Evolutionary conservation across 441 rosid genomes (phyloP).

Genomic region (Gossypium gossypioides): DNA sequence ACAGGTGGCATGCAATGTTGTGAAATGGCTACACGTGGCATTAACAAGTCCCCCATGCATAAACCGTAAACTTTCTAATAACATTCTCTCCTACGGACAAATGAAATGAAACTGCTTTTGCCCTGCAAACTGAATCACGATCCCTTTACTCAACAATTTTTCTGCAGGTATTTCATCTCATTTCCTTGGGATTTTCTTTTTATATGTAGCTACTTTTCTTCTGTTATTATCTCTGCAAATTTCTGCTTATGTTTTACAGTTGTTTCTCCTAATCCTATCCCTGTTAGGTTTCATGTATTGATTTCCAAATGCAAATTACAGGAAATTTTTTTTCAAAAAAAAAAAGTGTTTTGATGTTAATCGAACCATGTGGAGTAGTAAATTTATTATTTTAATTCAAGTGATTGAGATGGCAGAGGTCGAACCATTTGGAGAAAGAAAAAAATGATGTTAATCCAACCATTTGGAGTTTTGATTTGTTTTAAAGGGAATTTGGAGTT

Average conservation of each 20-base stretch:
- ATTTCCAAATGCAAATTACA: background rate
- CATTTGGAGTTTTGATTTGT: too few species aligned
- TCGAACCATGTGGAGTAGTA: background rate
- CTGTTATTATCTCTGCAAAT: background rate
- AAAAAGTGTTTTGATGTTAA: background rate
- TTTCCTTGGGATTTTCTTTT: background rate
- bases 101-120: background rate
- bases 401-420: background rate
- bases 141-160: background rate
- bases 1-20: background rate
- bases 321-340: background rate
- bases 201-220: background rate
- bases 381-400: background rate
- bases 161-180: conserved; percentile 3
- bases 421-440: too few species aligned
- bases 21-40: background rate
- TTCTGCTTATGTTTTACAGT: background rate
- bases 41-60: background rate
- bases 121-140: background rate
- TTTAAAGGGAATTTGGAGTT: too few species aligned
- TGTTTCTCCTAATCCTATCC: background rate
- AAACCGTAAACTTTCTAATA: background rate
- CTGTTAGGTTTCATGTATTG: background rate
- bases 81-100: background rate
- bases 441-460: too few species aligned